These are phyloP conservation scores for Plasmopara viticola DNA, from an alignment of 352 stramenopile genomes.

Conservation along the genomic window DNA sequence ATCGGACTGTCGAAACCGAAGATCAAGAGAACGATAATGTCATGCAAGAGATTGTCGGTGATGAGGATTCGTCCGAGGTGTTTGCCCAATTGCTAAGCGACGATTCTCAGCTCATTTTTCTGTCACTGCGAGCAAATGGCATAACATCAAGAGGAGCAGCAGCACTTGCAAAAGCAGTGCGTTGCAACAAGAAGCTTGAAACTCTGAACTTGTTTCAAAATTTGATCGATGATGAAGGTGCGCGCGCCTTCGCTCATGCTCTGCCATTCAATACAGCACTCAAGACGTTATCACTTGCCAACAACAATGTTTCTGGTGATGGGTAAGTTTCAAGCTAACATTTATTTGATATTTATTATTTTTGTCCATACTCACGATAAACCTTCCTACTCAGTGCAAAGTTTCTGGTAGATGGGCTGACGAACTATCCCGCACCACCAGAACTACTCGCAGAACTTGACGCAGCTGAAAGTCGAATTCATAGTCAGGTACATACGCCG, in stretches of 20 bases:
- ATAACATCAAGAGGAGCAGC: slow-evolving; percentile 33
- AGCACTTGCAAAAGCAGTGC: slow-evolving; percentile 35
- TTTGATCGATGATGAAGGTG: slow-evolving; percentile 43
- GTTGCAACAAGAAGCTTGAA: slow-evolving; percentile 43
- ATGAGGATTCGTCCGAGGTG: slow-evolving; percentile 12
- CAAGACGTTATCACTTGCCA: slow-evolving; percentile 58
- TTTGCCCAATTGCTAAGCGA: slow-evolving; percentile 38
- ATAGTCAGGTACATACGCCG: slow-evolving; percentile 35
- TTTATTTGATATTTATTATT: background rate
- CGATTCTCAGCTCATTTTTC: slow-evolving; percentile 34
- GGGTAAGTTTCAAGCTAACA: slow-evolving; percentile 23
- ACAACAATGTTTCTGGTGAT: slow-evolving; percentile 43
- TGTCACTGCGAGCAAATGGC: slow-evolving; percentile 63
- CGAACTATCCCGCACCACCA: slow-evolving; percentile 46
- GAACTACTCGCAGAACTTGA: slow-evolving; percentile 48
- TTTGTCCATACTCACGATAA: background rate
- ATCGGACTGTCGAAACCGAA: slow-evolving; percentile 5
- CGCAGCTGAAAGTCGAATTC: slow-evolving; percentile 59
- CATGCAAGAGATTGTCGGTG: slow-evolving; percentile 14
- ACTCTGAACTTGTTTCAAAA: slow-evolving; percentile 74
- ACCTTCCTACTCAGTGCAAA: slow-evolving; percentile 19
- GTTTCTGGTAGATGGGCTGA: slow-evolving; percentile 33
- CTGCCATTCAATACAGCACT: slow-evolving; percentile 52
- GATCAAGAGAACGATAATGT: slow-evolving; percentile 10
- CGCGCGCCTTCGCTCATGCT: slow-evolving; percentile 44